A percentile compares a stretch with the other conserved stretches of the same genome.
Conservation (phyloP, 2,329 filamentous ascomycete species). For the Venturia oleaginea region DNA sequence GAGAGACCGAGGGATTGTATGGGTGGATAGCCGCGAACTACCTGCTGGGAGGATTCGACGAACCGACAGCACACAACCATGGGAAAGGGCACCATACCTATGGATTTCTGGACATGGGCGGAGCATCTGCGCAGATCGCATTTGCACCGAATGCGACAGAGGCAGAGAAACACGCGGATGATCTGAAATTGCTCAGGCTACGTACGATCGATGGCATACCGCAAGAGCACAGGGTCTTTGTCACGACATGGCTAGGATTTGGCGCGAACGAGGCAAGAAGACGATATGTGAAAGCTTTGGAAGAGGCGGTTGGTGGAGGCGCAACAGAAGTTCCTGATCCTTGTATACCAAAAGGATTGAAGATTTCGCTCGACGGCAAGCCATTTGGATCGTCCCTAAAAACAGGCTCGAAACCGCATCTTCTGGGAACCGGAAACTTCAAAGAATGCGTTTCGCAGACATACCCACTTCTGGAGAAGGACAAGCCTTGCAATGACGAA, state of each 20-base stretch:
- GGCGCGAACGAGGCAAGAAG: slow-evolving; percentile 89
- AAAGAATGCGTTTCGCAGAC: slow-evolving; percentile 74
- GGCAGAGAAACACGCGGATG: slow-evolving; percentile 77
- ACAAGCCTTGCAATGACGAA: slow-evolving; percentile 69
- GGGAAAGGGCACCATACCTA: slow-evolving; percentile 90
- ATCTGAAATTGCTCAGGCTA: slow-evolving; percentile 77
- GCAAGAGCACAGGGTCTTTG: slow-evolving; percentile 82
- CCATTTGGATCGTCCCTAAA: slow-evolving; percentile 38
- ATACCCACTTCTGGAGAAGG: slow-evolving; percentile 81
- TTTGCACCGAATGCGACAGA: slow-evolving; percentile 94
- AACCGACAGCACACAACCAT: slow-evolving; percentile 63
- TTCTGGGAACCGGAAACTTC: slow-evolving; percentile 81
- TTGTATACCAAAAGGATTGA: slow-evolving; percentile 73
- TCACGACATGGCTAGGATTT: slow-evolving; percentile 93
- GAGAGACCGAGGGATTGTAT: slow-evolving; percentile 91
- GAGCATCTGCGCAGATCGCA: slow-evolving; percentile 93
- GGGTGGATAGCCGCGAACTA: slow-evolving; percentile 98
- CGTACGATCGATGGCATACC: slow-evolving; percentile 70
- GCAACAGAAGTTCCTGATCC: slow-evolving; percentile 74
- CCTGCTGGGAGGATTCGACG: slow-evolving; percentile 80
- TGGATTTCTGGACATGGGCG: slow-evolving; percentile 97
- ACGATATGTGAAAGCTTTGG: slow-evolving; percentile 71
- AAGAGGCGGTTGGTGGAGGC: slow-evolving; percentile 53
- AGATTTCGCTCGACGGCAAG: slow-evolving; percentile 63
- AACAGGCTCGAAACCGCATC: slow-evolving; percentile 36